Evolutionary conservation across 23 red algal genomes (phyloP).

Genomic region (Rhodosorus marinus): DNA sequence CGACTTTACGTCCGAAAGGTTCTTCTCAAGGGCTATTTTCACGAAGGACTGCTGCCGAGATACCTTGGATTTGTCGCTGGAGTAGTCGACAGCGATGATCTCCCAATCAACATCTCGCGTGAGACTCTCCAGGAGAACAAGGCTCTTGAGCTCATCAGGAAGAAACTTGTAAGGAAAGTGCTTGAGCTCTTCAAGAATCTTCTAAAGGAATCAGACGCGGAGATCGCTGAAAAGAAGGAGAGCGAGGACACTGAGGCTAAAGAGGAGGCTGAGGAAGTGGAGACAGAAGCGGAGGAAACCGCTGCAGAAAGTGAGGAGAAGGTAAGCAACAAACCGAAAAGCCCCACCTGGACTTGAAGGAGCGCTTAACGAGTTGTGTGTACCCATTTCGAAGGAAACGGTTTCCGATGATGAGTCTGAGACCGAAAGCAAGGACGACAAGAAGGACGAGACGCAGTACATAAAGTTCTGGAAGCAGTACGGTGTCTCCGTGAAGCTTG

Average conservation of each 20-base stretch:
- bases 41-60: slow-evolving; percentile 41
- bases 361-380: no score
- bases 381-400: no score
- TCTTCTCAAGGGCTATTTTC: slow-evolving; percentile 69
- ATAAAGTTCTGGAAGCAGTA: slow-evolving; percentile 71
- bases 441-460: slow-evolving; percentile 15
- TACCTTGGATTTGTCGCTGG: slow-evolving; percentile 62
- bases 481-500: slow-evolving; percentile 67
- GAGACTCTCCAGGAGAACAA: slow-evolving; percentile 78
- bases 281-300: slow-evolving; percentile 6
- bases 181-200: slow-evolving; percentile 57
- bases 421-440: slow-evolving; percentile 9
- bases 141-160: slow-evolving; percentile 47
- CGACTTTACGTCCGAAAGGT: slow-evolving; percentile 68
- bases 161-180: slow-evolving; percentile 68
- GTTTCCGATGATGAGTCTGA: no score
- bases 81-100: slow-evolving; percentile 82
- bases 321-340: background rate
- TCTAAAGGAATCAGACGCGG: slow-evolving; percentile 3
- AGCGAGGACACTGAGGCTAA: slow-evolving; percentile 2
- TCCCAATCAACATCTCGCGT: slow-evolving; percentile 76
- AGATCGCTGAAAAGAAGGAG: slow-evolving; percentile 10
- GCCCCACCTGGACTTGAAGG: no score
- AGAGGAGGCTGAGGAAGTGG: slow-evolving; percentile 10
- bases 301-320: slow-evolving; percentile 13